Percentiles rank a stretch among this genome's conserved stretches.
phyloP scores from a whole-genome alignment of 2,329 filamentous ascomycete genomes.

The Hypoxylon sp. region DNA sequence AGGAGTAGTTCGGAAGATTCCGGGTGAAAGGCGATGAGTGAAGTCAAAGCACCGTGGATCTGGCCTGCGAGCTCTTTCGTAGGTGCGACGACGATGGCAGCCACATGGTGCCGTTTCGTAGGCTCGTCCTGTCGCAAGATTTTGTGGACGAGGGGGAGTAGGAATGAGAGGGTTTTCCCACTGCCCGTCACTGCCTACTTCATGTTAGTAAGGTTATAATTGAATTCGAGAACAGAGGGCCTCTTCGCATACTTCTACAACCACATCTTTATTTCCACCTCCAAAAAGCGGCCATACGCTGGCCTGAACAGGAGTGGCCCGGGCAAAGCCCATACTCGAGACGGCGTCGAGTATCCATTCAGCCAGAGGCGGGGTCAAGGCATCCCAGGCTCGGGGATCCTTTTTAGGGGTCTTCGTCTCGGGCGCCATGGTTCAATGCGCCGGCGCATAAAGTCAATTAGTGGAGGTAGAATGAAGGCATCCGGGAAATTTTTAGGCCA shows the following conservation, averaged over 20 bases:
- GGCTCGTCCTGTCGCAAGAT: conserved; percentile 85
- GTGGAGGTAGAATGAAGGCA: conserved; percentile 8
- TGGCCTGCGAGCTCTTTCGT: conserved; percentile 93
- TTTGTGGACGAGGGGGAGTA: conserved; percentile 87
- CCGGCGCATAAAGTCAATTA: conserved; percentile 13
- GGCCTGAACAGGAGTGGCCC: conserved; percentile 95
- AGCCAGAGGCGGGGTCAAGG: conserved; percentile 77
- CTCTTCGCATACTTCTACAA: conserved; percentile 44
- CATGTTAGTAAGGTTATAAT: neutral
- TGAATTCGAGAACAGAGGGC: no score
- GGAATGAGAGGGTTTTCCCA: conserved; percentile 89
- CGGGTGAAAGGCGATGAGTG: conserved; percentile 85
- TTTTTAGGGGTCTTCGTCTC: conserved; percentile 59
- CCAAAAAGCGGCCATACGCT: conserved; percentile 91
- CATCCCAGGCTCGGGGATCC: conserved; percentile 74
- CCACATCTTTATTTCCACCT: conserved; percentile 54
- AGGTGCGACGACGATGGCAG: conserved; percentile 91
- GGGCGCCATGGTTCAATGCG: conserved; percentile 52
- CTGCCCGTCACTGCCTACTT: conserved; percentile 85
- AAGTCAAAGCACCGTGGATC: conserved; percentile 85
- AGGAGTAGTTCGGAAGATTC: conserved; percentile 79
- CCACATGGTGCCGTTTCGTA: conserved; percentile 90
- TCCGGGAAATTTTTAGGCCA: conserved; percentile 27
- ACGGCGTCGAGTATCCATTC: conserved; percentile 91
- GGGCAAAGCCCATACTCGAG: conserved; percentile 84